Base-by-base conservation (phyloP, 345 rosid genomes). In the Psidium guajava region DNA sequence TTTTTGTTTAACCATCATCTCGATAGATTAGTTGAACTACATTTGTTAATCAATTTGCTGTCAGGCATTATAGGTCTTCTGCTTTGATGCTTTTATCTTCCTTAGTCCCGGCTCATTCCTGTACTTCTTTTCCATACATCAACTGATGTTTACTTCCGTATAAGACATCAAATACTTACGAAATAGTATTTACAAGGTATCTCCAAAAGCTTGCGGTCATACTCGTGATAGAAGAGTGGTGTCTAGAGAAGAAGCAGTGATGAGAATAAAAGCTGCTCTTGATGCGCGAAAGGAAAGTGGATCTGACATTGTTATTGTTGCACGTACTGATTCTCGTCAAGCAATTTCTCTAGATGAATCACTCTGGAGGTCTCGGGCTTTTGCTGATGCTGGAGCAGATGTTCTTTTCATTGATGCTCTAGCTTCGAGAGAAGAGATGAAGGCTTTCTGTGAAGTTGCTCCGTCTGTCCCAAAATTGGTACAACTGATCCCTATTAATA, bases 321-420 rank as follows among this genome's bases (percentile, higher is more conserved):
- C 98, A 55, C 93, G 97, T 50, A 93, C 94, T 86, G 95, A 92
- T 92, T 93, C 99, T 85, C 89, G 98, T 82, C 96, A 97, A 89
- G 98, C 92, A 5, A 24, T 97, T 21, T 95, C 98, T 80, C 86
- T 95, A 52, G 96, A 94, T 75, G 99, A 97, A 88, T 89, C 98
- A 42, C 92, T 97, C 22, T 84, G 93, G 93, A 95, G 98, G 87
- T 94, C 96, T 82, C 92, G 94, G 89, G 96, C 98, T 89, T 97
- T 97, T 87, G 96, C 96, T 84, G 97, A 95, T 90, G 97, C 96
- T 82, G 97, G 99, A 88, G 98, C 97, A 42, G 99, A 97, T 92
- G 96, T 94, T 87, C 93, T 97, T 83, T 94, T 93, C 54, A 86
- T 95, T 81, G 96, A 95, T 86, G 94, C 96, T 83, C 92, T 97